phyloP scores from a whole-genome alignment of 2,329 filamentous ascomycete species.

The Xylaria multiplex region DNA sequence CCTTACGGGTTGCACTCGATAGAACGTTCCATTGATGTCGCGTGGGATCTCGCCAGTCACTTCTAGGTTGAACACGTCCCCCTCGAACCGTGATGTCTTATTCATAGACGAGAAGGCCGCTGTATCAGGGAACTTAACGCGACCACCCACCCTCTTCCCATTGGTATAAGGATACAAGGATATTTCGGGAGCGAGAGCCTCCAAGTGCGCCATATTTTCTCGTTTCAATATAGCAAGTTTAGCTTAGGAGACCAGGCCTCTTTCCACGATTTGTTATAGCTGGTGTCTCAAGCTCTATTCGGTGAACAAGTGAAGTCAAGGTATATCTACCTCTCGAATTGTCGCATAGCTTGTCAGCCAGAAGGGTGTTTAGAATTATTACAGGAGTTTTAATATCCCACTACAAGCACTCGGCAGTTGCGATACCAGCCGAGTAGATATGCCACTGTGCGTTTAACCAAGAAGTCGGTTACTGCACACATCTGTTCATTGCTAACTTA shows the following conservation, averaged over 20 bases:
- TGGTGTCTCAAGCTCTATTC: neutral
- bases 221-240: neutral
- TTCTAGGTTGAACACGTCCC: slow-evolving; percentile 55
- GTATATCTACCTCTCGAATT: neutral
- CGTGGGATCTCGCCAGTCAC: slow-evolving; percentile 55
- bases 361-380: neutral
- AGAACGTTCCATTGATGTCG: slow-evolving; percentile 60
- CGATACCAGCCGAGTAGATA: neutral
- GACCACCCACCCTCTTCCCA: slow-evolving; percentile 43
- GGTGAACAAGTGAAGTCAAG: slow-evolving; percentile 2
- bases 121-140: slow-evolving; percentile 50
- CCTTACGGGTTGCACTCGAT: slow-evolving; percentile 58
- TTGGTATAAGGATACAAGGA: slow-evolving; percentile 48
- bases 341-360: neutral
- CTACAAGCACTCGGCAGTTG: slow-evolving; percentile 33
- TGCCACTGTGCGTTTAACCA: neutral
- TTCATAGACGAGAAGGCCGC: slow-evolving; percentile 52
- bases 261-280: neutral
- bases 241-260: neutral
- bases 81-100: slow-evolving; percentile 53
- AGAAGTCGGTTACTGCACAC: neutral
- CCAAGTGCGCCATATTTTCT: slow-evolving; percentile 51
- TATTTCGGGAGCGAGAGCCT: slow-evolving; percentile 49
- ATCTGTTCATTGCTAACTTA: neutral
- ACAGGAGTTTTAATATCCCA: slow-evolving; percentile 12